These are phyloP conservation scores for Aureobasidium uvarum DNA, from an alignment of 2,329 filamentous ascomycete genomes.

Conservation along the genomic window DNA sequence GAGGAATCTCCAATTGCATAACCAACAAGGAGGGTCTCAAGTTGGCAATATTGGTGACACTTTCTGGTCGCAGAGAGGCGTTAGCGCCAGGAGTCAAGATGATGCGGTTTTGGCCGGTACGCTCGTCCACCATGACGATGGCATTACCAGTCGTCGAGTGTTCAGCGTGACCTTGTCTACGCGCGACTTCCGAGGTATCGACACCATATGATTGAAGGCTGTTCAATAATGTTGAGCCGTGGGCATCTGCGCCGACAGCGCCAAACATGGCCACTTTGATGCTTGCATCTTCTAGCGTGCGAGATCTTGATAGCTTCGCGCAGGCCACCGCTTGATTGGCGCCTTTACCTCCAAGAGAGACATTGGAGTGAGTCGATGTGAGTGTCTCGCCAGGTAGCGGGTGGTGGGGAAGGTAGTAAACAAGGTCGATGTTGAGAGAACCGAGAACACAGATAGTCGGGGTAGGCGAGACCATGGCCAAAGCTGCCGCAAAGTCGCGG, in stretches of 20 bases:
- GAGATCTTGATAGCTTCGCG: constrained; percentile 60
- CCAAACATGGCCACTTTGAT: constrained; percentile 52
- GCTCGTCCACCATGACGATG: constrained; percentile 50
- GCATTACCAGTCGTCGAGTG: constrained; percentile 48
- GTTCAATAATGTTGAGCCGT: constrained; percentile 41
- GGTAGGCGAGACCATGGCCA: neutral
- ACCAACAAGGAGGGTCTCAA: constrained; percentile 39
- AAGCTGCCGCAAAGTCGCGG: neutral
- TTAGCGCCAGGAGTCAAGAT: constrained; percentile 51
- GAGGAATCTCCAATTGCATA: constrained; percentile 49
- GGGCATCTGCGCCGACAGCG: constrained; percentile 50
- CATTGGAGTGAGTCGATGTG: constrained; percentile 71
- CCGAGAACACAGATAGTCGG: constrained; percentile 61
- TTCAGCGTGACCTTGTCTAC: constrained; percentile 36
- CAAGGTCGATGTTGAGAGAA: constrained; percentile 91
- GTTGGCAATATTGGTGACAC: constrained; percentile 42
- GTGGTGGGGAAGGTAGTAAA: constrained; percentile 80
- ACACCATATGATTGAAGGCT: constrained; percentile 47
- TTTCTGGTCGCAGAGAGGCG: constrained; percentile 35
- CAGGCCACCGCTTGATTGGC: constrained; percentile 92
- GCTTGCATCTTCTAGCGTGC: constrained; percentile 31
- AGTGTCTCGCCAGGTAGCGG: constrained; percentile 84
- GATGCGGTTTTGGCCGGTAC: constrained; percentile 50
- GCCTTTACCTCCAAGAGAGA: constrained; percentile 86
- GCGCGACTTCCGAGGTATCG: constrained; percentile 42